Evolutionary conservation across 495 filamentous ascomycete species (phyloP), one percentile per base, ranked within the genome.

Genomic region (Penicillium bovifimosum): DNA sequence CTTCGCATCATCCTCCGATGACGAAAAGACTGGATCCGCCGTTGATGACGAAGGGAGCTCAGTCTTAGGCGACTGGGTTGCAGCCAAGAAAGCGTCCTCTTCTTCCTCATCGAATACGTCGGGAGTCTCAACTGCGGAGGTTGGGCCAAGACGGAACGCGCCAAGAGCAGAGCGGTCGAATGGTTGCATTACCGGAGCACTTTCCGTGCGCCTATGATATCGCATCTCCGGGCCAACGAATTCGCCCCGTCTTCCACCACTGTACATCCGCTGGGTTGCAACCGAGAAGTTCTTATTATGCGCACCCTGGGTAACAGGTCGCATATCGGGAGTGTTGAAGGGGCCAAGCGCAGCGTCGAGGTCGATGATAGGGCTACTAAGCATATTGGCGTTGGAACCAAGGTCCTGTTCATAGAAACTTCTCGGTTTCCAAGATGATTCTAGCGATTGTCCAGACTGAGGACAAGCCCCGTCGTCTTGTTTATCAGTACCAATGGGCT

Each of bases 91-190:
- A 5, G 82, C 82, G 51, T 96, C 88, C 56, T 95, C 91, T 56
- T 96, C 93, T 47, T 98, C 93, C 68, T 96, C 93, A 64, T 96
- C 90, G 54, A 96, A 95, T 5, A 96, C 93, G 68, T 96, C 93
- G 11, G 75, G 76, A 60, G 79, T 76, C 16, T 86, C 86, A 78
- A 90, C 84, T 5, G 82, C 83, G 0, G 82, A 82, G 57, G 76
- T 84, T 58, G 79, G 90, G 29, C 76, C 82, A 45, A 87, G 76
- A 9, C 72, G 85, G 59, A 78, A 84, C 63, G 78, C 86, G 41
- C 75, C 81, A 34, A 86, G 78, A 40, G 80, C 70, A 26, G 76
- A 79, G 44, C 78, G 79, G 50, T 92, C 90, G 57, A 96, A 90
- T 6, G 90, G 84, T 38, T 83, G 83, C 78, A 96, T 83, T 58